Base-by-base conservation (phyloP, 2,329 filamentous ascomycete genomes). In the Beauveria pseudobassiana region DNA sequence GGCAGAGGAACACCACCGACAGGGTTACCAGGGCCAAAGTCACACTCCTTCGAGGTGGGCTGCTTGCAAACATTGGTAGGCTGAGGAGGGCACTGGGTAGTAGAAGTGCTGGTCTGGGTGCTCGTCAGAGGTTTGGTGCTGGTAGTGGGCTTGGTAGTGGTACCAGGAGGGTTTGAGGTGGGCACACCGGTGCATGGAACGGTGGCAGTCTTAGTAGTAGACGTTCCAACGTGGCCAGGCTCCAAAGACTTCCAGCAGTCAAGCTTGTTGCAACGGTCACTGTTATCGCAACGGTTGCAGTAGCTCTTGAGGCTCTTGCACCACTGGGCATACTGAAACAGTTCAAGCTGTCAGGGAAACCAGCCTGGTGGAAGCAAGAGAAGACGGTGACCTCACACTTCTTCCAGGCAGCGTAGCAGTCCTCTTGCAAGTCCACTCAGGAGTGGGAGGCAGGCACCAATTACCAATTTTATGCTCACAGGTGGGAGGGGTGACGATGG, bases 11-110 rank as follows among this genome's bases (percentile, higher is more conserved):
- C 82, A 63, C 74, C 77, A 54, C 80, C 82, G 18, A 83, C 79
- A 3, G 80, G 77, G 56, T 76, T 86, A 42, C 87, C 83, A 1
- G 87, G 86, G 1, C 83, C 85, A 69, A 92, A 93, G 58, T 85
- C 86, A 66, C 81, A 83, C 69, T 81, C 80, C 66, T 83, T 81
- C 73, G 75, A 80, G 58, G 74, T 71, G n/a, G 82, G 78, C 71
- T 84, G 80, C 42, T 70, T 73, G 77, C 82, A 84, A 67, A 84
- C 77, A 66, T 79, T 78, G 61, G 79, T 81, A 1, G 80, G 77
- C 40, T 77, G 71, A 2, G 81, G 78, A 58, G 77, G 73, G 59
- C 77, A 75, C 48, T 73, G 71, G 58, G 71, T 70, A 24, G 71
- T 68, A 26, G 66, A 67, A 24, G 63, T 59, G 9, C 63, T 63